Evolutionary conservation across 2,329 filamentous ascomycete species (phyloP), one percentile per base, ranked within the genome.

Genomic region (Ophiostoma australiae): DNA sequence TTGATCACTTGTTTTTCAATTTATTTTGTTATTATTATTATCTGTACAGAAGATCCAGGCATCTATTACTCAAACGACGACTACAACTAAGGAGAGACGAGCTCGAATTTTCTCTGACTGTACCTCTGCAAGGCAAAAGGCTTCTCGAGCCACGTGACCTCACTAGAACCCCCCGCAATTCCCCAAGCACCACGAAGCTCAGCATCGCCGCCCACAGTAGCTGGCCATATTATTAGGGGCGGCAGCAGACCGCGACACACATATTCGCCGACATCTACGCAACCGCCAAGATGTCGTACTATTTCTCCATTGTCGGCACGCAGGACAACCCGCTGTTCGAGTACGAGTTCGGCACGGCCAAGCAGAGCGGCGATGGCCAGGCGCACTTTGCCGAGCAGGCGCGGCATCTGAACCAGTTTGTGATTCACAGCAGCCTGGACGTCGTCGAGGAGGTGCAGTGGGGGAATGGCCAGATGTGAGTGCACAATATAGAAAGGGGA

Each of bases 371-470:
- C 79, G 95, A 98, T 84, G 95, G 95, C 76, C 85, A 93, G 79
- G 87, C 94, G 73, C 91, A 92, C 78, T 98, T 97, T 84, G 88
- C 87, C 72, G 92, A 97, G 75, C 90, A 96, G 77, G 91, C 94
- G 70, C 89, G 92, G 74, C 92, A 97, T 80, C 91, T 97, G 85
- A 97, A 97, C 82, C 95, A 97, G 80, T 98, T 99, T 83, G 93
- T 98, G 78, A 89, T 97, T 41, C 94, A 99, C 82, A 94, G 92
- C 76, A 92, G 92, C 75, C 84, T 99, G 71, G 95, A 99, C 80
- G 92, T 98, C 66, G 91, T 97, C 69, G 95, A 99, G 82, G 95
- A 99, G 81, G 89, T 94, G 39, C 95, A 98, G 82, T 99, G 95
- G 94, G 90, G 89, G 7, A 92, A 85, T 73, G 91, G 91, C 4